Evolutionary conservation across 1,139 yeast species (phyloP).

Genomic region (Blastobotrys niveus): DNA sequence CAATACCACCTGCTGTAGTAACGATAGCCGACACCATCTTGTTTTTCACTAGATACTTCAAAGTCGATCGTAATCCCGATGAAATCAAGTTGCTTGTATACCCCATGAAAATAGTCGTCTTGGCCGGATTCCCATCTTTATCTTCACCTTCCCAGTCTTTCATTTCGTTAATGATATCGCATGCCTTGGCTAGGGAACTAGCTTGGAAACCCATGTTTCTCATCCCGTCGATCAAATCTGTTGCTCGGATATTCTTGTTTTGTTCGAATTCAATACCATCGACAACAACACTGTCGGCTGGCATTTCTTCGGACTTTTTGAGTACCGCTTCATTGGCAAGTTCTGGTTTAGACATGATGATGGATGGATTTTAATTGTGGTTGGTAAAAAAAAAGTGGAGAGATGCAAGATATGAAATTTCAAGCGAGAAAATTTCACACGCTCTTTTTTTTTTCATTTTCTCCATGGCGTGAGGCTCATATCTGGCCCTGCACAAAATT

Average conservation of each 20-base stretch:
- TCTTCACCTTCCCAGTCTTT: constrained; percentile 91
- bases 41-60: constrained; percentile 83
- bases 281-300: constrained; percentile 69
- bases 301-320: constrained; percentile 79
- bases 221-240: constrained; percentile 76
- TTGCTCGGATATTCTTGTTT: constrained; percentile 62
- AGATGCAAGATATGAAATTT: constrained; percentile 1
- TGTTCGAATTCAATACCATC: constrained; percentile 83
- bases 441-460: constrained; percentile 2
- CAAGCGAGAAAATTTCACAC: too few species aligned
- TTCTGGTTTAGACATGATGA: constrained; percentile 20
- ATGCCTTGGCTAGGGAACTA: constrained; percentile 73
- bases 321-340: constrained; percentile 62
- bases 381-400: neutral
- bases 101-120: constrained; percentile 88
- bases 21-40: constrained; percentile 93
- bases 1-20: constrained; percentile 95
- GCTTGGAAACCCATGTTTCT: constrained; percentile 98
- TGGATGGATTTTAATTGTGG: neutral
- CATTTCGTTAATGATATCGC: constrained; percentile 89
- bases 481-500: too few species aligned
- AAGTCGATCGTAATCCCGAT: constrained; percentile 87
- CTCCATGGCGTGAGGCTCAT: too few species aligned
- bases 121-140: constrained; percentile 60
- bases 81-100: constrained; percentile 95